Evolutionary conservation across 148 eudicot species (phyloP), one percentile per base, ranked within the genome.

Genomic region (Rhododendron vialii): DNA sequence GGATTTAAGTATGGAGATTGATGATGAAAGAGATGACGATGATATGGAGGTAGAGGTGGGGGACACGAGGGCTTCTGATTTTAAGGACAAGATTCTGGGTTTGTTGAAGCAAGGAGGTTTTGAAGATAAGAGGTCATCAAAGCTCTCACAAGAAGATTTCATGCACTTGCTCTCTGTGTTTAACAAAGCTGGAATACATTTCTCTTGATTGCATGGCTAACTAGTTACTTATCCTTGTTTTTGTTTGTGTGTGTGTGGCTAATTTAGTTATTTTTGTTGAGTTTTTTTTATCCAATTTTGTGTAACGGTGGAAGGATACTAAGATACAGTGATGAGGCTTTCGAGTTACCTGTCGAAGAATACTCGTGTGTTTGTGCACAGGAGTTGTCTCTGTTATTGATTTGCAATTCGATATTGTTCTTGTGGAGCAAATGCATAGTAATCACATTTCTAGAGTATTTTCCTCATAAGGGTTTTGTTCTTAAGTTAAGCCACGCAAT

Each of bases 111-210:
- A 89, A 88, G 96, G 92, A 81, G 92, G 92, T 47, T 97, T 92
- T 83, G 98, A 94, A 45, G 96, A 93, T 15, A 95, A 95, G 88
- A 93, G 99, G 87, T 93, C 99, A 4, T 93, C 98, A 15, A 97
- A 95, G 91, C 98, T 97, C 51, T 85, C 93, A 11, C 98, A 97
- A 87, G 93, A 92, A 2, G 98, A 97, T 91, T 94, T 97, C 88
- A 97, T 97, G 88, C 93, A 92, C 82, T 91, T 97, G 18, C 93
- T 95, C 28, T 92, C 99, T 20, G 78, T 95, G 69, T 97, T 97
- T 81, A 97, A 97, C 86, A 84, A 89, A 86, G 98, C 93, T 76
- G 98, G 96, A 33, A 93, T 95, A 87, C 99, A 97, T 88, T 94
- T 97, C 81, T 88, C 90, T 78, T 92, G 83, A 87, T 75, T 78